Evolutionary conservation across 2,329 filamentous ascomycete species (phyloP).

Genomic region (Podosphaera fusca): DNA sequence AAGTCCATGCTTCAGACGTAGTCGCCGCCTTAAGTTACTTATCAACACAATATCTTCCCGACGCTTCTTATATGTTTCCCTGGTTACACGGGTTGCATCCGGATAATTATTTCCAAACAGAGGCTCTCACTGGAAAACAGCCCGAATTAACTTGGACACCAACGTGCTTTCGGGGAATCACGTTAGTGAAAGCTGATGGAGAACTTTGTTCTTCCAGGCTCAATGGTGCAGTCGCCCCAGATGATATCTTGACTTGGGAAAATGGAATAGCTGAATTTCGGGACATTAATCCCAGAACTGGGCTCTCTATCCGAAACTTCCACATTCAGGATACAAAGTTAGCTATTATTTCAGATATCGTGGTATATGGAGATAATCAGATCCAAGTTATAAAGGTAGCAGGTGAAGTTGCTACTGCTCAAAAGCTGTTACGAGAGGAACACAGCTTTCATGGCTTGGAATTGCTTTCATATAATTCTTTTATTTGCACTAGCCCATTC

Average conservation of each 20-base stretch:
- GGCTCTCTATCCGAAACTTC: conserved; percentile 91
- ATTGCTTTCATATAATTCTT: conserved; percentile 59
- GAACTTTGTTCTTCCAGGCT: conserved; percentile 51
- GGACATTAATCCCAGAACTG: conserved; percentile 66
- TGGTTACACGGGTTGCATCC: conserved; percentile 90
- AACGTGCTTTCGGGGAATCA: conserved; percentile 56
- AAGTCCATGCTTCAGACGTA: conserved; percentile 45
- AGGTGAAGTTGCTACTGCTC: conserved; percentile 51
- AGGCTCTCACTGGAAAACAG: conserved; percentile 66
- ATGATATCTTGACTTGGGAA: conserved; percentile 49
- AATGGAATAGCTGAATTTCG: conserved; percentile 29
- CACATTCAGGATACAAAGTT: conserved; percentile 85
- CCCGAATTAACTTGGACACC: conserved; percentile 48
- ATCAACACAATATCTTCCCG: conserved; percentile 59
- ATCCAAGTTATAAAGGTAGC: conserved; percentile 36
- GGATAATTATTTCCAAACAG: conserved; percentile 67
- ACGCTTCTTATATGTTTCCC: conserved; percentile 72
- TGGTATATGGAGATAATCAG: conserved; percentile 65
- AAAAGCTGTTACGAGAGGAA: conserved; percentile 48
- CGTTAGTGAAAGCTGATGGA: conserved; percentile 72
- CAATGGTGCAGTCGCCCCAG: conserved; percentile 66
- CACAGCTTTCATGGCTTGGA: conserved; percentile 31
- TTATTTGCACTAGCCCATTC: conserved; percentile 45
- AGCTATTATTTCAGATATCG: conserved; percentile 71
- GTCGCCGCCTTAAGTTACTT: conserved; percentile 52